Base-by-base conservation (phyloP, 2,329 filamentous ascomycete genomes). In the Xylariaceae sp. region DNA sequence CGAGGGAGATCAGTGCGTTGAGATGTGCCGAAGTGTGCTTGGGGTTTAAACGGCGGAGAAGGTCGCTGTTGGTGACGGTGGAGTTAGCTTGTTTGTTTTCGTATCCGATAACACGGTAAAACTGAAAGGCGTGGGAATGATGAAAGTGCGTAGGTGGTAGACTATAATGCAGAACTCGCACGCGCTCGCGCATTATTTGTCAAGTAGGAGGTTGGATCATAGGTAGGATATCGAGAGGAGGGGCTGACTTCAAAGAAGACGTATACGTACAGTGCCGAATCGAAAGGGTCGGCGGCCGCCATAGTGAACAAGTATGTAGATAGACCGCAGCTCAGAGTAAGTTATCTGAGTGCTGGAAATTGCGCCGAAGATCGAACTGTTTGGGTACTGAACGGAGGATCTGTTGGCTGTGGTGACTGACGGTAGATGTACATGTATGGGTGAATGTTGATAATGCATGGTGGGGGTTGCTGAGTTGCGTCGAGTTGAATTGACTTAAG, bases 31-130 rank as follows among this genome's bases (percentile, higher is more conserved):
- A 83, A 50, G 93, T 97, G 75, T 94, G 85, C 73, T 95, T 95
- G 36, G 94, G 94, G 77, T 96, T 95, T 59, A 99, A 88, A 61
- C 94, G 94, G 67, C 94, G 93, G 75, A 99, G 93, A 71, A 99
- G 92, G 80, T 99, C 94, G 70, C 94, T 97, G 73, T 24, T 45
- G 24, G 33, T 42, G 26, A 21, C 15, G 36, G n/a, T 26, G 33
- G 41, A 45, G 55, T 39, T 35, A 13, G 35, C 15, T 53, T 11
- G 6, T 21, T 5, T 33, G 24, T 2, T 18, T 10, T 1, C 21
- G 1, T 39, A 4, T 4, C 24, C 23, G 10, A 13, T 33, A n/a
- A n/a, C n/a, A n/a, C n/a, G n/a, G n/a, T n/a, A n/a, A n/a, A n/a
- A n/a, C n/a, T n/a, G n/a, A n/a, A n/a, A 39, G 43, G 40, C 29